Percentiles rank a stretch among this genome's conserved stretches.
Evolutionary conservation across 805 yeast species (phyloP).

Genomic region (Starmerella riodocensis): DNA sequence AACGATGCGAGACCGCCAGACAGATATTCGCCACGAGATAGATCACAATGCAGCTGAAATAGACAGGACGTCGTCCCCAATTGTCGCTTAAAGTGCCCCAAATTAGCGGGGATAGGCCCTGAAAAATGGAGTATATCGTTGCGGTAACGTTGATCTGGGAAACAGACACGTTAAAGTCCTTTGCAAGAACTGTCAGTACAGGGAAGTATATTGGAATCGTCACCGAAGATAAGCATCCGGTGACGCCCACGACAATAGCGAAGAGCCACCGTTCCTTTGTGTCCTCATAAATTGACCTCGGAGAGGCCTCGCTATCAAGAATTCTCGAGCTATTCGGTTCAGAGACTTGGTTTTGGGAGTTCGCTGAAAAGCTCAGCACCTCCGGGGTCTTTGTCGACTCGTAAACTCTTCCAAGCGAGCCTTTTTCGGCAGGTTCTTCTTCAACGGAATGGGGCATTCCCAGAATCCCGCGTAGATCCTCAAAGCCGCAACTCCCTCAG

Average conservation of each 20-base stretch:
- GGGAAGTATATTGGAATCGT: constrained; percentile 75
- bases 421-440: no score
- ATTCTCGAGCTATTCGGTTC: no score
- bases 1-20: constrained; percentile 44
- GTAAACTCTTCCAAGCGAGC: background rate
- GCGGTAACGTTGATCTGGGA: constrained; percentile 56
- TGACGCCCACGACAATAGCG: constrained; percentile 9
- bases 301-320: no score
- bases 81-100: constrained; percentile 57
- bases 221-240: constrained; percentile 37
- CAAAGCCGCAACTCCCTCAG: no score
- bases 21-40: constrained; percentile 55
- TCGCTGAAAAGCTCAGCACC: no score
- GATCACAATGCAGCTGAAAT: constrained; percentile 40
- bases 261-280: constrained; percentile 15
- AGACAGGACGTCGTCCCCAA: constrained; percentile 59
- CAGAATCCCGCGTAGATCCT: no score
- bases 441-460: no score
- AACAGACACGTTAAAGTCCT: constrained; percentile 41
- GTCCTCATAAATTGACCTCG: constrained; percentile 7
- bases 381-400: background rate
- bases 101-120: constrained; percentile 63
- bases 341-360: no score
- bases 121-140: constrained; percentile 61
- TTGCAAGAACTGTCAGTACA: constrained; percentile 46